Percentiles rank a stretch among this genome's conserved stretches.
These are phyloP conservation scores for Ocimum tenuiflorum DNA, from an alignment of 257 asterid genomes.

Conservation along the genomic window DNA sequence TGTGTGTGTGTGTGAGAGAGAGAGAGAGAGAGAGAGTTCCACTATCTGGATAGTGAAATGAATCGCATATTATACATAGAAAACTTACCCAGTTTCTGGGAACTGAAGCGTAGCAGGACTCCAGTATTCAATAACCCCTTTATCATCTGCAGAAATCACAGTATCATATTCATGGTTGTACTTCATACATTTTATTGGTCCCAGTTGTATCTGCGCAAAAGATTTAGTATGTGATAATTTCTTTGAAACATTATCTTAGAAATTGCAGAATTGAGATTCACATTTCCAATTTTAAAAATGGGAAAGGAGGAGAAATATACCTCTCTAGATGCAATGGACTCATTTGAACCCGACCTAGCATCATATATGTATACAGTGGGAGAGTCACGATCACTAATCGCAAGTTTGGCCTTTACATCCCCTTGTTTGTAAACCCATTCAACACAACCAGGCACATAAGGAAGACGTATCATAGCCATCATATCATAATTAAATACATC, in stretches of 20 bases:
- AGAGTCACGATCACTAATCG: slow-evolving; percentile 80
- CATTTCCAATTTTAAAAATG: neutral
- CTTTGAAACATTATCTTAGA: slow-evolving; percentile 4
- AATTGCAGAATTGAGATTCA: slow-evolving; percentile 14
- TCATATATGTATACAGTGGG: slow-evolving; percentile 78
- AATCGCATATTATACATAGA: neutral
- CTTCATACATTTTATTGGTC: slow-evolving; percentile 78
- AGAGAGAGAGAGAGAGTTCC: neutral
- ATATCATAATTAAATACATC: slow-evolving; percentile 96
- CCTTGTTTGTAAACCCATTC: slow-evolving; percentile 97
- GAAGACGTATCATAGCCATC: slow-evolving; percentile 97
- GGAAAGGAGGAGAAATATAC: slow-evolving; percentile 27
- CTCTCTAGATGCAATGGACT: slow-evolving; percentile 71
- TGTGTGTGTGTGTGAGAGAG: too few relatives aligned
- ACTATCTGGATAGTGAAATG: slow-evolving; percentile 4
- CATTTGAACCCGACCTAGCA: slow-evolving; percentile 89
- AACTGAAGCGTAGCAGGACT: slow-evolving; percentile 75
- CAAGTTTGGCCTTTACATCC: slow-evolving; percentile 82
- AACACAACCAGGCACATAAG: slow-evolving; percentile 78
- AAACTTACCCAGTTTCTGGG: slow-evolving; percentile 69
- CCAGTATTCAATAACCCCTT: slow-evolving; percentile 96
- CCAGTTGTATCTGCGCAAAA: slow-evolving; percentile 62
- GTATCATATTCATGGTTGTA: slow-evolving; percentile 76
- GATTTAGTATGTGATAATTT: slow-evolving; percentile 8
- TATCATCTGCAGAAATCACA: slow-evolving; percentile 91